A percentile compares a stretch with the other conserved stretches of the same genome.
These are phyloP conservation scores for Solanum medicagineum DNA, from an alignment of 257 asterid genomes.

Conservation along the genomic window DNA sequence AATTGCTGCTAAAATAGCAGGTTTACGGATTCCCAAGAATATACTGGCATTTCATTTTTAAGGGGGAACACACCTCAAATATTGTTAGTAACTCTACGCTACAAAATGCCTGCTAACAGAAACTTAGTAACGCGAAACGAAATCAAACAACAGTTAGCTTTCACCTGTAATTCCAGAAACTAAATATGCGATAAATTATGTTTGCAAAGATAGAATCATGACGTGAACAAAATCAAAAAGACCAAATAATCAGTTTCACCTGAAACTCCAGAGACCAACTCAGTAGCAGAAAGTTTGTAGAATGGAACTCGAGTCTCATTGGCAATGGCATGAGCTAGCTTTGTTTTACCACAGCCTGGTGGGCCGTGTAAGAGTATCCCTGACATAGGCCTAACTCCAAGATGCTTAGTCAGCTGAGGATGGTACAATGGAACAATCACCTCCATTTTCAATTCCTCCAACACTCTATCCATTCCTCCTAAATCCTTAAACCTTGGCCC, in stretches of 20 bases:
- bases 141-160: background rate
- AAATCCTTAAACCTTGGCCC: constrained; percentile 73
- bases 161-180: background rate
- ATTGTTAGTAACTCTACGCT: background rate
- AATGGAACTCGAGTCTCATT: constrained; percentile 80
- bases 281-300: constrained; percentile 78
- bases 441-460: constrained; percentile 65
- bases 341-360: constrained; percentile 97
- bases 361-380: constrained; percentile 89
- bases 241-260: constrained; percentile 3
- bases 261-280: constrained; percentile 86
- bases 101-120: background rate
- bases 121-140: background rate
- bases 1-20: background rate
- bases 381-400: constrained; percentile 64
- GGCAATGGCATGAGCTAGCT: constrained; percentile 90
- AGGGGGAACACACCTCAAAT: background rate
- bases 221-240: background rate
- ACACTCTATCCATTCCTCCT: constrained; percentile 62
- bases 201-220: background rate
- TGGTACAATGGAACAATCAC: constrained; percentile 61
- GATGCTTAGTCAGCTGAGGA: constrained; percentile 38
- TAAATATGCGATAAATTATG: background rate
- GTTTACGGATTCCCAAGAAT: background rate
- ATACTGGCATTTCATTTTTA: background rate